Conservation (phyloP, 208 protist species). For the Acanthamoeba lugdunensis region DNA sequence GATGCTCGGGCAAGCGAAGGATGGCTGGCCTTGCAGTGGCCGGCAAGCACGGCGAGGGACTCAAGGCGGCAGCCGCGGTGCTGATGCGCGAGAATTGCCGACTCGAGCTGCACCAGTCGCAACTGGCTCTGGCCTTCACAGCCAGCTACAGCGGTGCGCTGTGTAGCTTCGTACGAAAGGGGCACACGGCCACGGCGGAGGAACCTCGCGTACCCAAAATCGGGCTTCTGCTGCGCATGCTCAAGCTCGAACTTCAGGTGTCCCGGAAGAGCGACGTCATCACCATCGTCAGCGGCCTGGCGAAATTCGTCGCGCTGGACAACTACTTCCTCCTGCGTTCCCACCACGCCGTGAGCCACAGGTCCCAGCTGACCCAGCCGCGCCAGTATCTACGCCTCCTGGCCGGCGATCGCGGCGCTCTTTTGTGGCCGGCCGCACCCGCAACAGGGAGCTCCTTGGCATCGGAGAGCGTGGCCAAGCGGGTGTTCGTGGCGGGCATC, state of each 20-base stretch:
- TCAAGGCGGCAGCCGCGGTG: background rate
- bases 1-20: background rate
- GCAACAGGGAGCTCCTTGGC: background rate
- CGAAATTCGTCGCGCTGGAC: background rate
- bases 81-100: background rate
- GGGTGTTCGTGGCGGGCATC: background rate
- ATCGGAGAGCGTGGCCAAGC: background rate
- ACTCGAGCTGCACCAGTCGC: background rate
- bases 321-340: background rate
- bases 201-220: background rate
- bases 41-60: background rate
- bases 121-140: background rate
- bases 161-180: background rate
- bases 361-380: background rate
- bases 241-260: background rate
- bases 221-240: background rate
- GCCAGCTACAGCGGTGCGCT: background rate
- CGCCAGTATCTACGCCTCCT: background rate
- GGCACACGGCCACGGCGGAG: background rate
- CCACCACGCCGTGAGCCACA: background rate
- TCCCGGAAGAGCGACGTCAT: background rate
- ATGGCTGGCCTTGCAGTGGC: background rate
- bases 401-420: background rate
- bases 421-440: background rate
- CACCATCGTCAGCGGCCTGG: background rate